phyloP scores from a whole-genome alignment of 768 basidiomycete genomes.

The Rhodosporidiobolus sp. region DNA sequence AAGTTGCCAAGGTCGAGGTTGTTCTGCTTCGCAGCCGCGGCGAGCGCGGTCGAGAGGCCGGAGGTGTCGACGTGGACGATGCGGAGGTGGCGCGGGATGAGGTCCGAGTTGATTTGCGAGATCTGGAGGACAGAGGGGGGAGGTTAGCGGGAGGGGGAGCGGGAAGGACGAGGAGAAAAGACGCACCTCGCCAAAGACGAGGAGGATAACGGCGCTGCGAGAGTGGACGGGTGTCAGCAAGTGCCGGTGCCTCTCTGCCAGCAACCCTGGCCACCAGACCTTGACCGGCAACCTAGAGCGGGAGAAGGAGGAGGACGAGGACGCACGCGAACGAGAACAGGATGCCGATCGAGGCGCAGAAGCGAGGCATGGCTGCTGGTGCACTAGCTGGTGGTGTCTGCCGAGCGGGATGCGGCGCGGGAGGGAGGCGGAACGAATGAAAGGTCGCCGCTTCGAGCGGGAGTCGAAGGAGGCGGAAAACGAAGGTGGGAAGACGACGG shows the following conservation, averaged over 20 bases:
- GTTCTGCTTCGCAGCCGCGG: neutral
- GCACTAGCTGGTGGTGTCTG: neutral
- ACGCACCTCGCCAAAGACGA: slow-evolving; percentile 29
- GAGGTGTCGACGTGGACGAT: slow-evolving; percentile 38
- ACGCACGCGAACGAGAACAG: slow-evolving; percentile 21
- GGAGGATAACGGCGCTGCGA: slow-evolving; percentile 25
- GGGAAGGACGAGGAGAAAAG: neutral
- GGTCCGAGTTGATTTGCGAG: slow-evolving; percentile 33
- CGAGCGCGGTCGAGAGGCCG: slow-evolving; percentile 30
- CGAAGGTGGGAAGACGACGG: neutral
- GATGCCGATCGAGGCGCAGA: slow-evolving; percentile 16
- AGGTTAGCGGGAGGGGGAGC: neutral
- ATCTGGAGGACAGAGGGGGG: slow-evolving; percentile 16
- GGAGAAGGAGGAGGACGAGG: neutral
- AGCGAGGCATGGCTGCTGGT: slow-evolving; percentile 11
- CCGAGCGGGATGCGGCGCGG: neutral
- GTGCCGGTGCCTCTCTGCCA: too few relatives aligned
- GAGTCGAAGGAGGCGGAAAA: neutral
- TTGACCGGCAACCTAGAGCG: neutral
- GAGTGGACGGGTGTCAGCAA: neutral
- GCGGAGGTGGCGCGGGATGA: slow-evolving; percentile 37
- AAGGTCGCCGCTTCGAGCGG: too few relatives aligned
- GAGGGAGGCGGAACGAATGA: neutral
- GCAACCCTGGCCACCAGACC: too few relatives aligned
- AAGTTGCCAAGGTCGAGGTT: slow-evolving; percentile 7